Percentiles rank a stretch among this genome's conserved stretches.
phyloP scores from a whole-genome alignment of 2,329 filamentous ascomycete genomes.

The Colletotrichum sp. region DNA sequence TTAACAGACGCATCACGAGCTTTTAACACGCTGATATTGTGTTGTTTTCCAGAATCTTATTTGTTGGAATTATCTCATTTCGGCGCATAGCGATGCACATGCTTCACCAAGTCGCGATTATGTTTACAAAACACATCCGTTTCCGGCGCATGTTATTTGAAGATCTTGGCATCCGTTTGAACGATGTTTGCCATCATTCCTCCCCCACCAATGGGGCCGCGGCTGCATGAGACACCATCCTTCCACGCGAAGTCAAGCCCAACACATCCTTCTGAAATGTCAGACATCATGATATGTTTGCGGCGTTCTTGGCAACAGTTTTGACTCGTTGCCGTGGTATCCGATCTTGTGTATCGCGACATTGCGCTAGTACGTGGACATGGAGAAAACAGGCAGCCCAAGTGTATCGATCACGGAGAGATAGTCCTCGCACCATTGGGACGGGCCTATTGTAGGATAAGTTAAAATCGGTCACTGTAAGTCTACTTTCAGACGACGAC shows the following conservation, averaged over 20 bases:
- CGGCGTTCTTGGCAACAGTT: not conserved
- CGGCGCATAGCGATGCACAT: not conserved
- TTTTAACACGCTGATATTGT: not conserved
- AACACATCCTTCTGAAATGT: not conserved
- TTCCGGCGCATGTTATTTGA: not conserved
- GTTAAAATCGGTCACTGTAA: accelerated
- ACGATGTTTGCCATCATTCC: slow-evolving; percentile 1
- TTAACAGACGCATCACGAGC: not conserved
- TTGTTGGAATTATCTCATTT: not conserved
- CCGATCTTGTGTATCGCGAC: not conserved
- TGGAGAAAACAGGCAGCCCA: not conserved
- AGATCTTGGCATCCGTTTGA: not conserved
- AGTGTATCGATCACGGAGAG: not conserved
- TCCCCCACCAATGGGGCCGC: not conserved
- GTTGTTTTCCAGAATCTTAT: not conserved
- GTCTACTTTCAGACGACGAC: not conserved
- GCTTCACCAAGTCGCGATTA: not conserved
- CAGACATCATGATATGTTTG: not conserved
- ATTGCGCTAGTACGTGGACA: not conserved
- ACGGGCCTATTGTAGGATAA: not conserved
- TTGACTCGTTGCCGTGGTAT: not conserved
- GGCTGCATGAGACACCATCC: not conserved
- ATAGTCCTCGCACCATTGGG: not conserved
- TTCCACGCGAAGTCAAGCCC: not conserved
- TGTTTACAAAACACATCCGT: not conserved